These are phyloP conservation scores for Bipolaris oryzae DNA, from an alignment of 2,329 filamentous ascomycete genomes.

Conservation along the genomic window DNA sequence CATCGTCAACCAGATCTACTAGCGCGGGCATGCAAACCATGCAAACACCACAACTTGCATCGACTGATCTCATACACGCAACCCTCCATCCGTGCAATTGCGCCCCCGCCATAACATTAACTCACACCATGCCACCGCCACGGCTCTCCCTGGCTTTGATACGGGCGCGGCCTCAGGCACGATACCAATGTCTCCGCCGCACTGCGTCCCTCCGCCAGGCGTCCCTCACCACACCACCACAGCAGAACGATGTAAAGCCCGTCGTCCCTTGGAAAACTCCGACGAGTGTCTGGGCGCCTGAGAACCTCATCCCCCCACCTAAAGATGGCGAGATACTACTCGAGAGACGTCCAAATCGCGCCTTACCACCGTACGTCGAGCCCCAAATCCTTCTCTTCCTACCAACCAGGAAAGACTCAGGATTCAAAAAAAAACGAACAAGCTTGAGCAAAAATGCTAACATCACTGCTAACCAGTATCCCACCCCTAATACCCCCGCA, in stretches of 20 bases:
- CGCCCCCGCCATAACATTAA: conserved; percentile 7
- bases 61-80: conserved; percentile 26
- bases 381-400: background rate
- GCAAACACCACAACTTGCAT: conserved; percentile 30
- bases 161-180: conserved; percentile 29
- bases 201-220: conserved; percentile 28
- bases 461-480: conserved; percentile 24
- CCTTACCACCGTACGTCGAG: conserved; percentile 41
- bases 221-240: conserved; percentile 26
- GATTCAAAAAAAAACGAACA: background rate
- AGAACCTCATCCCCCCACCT: conserved; percentile 44
- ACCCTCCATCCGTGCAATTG: conserved; percentile 11
- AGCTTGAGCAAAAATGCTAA: background rate
- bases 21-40: conserved; percentile 24
- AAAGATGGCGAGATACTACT: conserved; percentile 45
- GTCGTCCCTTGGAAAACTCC: conserved; percentile 48
- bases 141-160: conserved; percentile 30
- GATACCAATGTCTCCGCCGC: conserved; percentile 32
- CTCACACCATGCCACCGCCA: conserved; percentile 35
- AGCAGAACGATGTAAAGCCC: conserved; percentile 23
- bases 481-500: conserved; percentile 44
- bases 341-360: conserved; percentile 43
- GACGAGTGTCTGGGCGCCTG: conserved; percentile 47
- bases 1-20: background rate
- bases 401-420: no score